Evolutionary conservation across 2,329 filamentous ascomycete species (phyloP).

Genomic region (Phaeophleospora eucalypticola): DNA sequence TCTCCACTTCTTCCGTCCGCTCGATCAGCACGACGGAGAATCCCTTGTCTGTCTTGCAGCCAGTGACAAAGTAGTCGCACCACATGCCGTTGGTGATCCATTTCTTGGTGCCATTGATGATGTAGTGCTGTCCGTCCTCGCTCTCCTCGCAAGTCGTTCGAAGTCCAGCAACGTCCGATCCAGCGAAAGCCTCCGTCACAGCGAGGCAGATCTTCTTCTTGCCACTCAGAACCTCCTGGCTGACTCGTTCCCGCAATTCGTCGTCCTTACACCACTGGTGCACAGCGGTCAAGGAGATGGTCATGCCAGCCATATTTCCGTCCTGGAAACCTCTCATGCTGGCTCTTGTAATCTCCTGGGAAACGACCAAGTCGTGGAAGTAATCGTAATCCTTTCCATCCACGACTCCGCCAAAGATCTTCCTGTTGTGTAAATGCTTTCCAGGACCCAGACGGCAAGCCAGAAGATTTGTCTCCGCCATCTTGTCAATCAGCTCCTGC

Average conservation of each 20-base stretch:
- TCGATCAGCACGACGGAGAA: constrained; percentile 73
- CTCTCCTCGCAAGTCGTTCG: constrained; percentile 76
- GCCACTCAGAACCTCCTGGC: constrained; percentile 69
- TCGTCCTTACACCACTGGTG: constrained; percentile 72
- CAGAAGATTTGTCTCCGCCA: constrained; percentile 69
- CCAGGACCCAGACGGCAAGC: constrained; percentile 82
- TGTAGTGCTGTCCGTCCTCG: constrained; percentile 68
- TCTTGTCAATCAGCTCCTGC: constrained; percentile 68
- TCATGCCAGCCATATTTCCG: constrained; percentile 83
- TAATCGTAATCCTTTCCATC: constrained; percentile 81
- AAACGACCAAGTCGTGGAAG: constrained; percentile 74
- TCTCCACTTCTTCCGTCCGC: constrained; percentile 69
- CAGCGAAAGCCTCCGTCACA: constrained; percentile 84
- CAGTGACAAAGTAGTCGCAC: constrained; percentile 78
- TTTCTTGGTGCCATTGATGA: constrained; percentile 68
- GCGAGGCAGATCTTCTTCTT: constrained; percentile 86
- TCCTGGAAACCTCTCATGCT: constrained; percentile 82
- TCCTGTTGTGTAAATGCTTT: constrained; percentile 70
- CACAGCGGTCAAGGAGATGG: constrained; percentile 74
- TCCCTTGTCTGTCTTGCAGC: constrained; percentile 73
- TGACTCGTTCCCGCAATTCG: constrained; percentile 61
- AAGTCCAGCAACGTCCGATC: constrained; percentile 74
- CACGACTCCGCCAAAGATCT: constrained; percentile 64
- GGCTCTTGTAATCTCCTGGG: constrained; percentile 67
- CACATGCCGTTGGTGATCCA: constrained; percentile 82